These are phyloP conservation scores for Solanum appendiculatum DNA, from an alignment of 257 asterid species.

Conservation along the genomic window DNA sequence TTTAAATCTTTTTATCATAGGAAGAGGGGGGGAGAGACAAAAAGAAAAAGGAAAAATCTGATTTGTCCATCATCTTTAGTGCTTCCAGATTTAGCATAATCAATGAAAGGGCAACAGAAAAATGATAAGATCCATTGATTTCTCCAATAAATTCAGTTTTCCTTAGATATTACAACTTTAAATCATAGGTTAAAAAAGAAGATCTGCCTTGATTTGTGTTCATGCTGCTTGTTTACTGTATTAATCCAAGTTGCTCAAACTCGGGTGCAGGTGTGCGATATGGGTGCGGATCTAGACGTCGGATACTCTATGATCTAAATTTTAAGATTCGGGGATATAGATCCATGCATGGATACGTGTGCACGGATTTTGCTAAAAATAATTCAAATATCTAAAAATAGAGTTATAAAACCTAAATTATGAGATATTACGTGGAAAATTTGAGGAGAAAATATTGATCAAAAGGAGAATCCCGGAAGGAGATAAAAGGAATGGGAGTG, in stretches of 20 bases:
- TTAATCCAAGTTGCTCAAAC: background rate
- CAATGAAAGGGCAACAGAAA: background rate
- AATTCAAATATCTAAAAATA: too few species aligned
- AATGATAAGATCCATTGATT: background rate
- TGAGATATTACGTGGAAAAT: background rate
- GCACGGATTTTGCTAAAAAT: background rate
- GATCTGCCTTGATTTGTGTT: background rate
- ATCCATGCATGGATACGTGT: background rate
- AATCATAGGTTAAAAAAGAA: background rate
- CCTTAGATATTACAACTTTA: background rate
- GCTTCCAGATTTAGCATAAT: background rate
- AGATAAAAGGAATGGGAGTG: background rate
- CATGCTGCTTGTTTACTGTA: background rate
- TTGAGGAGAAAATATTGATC: background rate
- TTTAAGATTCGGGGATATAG: background rate
- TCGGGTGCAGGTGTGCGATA: background rate
- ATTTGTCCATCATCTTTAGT: background rate
- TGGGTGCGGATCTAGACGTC: background rate
- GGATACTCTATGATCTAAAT: background rate
- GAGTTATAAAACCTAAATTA: background rate
- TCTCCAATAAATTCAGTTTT: background rate
- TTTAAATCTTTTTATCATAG: background rate
- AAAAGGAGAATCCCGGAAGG: background rate
- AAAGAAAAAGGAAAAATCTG: background rate
- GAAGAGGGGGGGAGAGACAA: background rate